These are phyloP conservation scores for Coemansia sp. DNA, from an alignment of 192 early-diverging fungal species.

Conservation along the genomic window DNA sequence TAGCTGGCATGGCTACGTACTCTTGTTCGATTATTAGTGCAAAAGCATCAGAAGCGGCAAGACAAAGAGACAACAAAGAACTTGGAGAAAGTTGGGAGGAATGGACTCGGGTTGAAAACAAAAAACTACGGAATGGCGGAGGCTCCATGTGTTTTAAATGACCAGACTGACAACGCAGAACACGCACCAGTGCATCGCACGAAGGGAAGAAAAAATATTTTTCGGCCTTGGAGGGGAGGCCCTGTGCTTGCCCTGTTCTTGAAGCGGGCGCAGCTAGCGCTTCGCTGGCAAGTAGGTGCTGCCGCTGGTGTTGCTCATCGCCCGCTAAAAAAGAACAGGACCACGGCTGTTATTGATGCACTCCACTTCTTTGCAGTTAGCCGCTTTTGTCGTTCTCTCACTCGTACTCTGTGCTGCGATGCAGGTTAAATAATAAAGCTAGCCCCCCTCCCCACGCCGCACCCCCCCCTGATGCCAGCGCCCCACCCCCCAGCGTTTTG, in stretches of 20 bases:
- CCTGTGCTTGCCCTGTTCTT: not conserved
- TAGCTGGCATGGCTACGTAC: not conserved
- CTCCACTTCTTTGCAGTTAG: constrained; percentile 18
- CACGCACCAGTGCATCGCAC: constrained; percentile 7
- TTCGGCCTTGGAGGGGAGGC: constrained; percentile 6
- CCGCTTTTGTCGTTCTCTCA: constrained; percentile 17
- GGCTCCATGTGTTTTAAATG: constrained; percentile 16
- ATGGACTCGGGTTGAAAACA: not conserved
- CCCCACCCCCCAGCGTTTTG: not conserved
- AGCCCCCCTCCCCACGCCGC: not conserved
- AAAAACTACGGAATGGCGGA: constrained; percentile 16
- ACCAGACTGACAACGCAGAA: constrained; percentile 9
- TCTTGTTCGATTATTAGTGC: not conserved
- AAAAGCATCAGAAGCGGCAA: not conserved
- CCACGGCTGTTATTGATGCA: constrained; percentile 25
- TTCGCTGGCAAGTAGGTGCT: not conserved
- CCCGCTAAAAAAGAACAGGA: constrained; percentile 7
- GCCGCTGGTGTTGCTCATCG: constrained; percentile 3
- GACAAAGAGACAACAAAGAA: constrained; percentile 7
- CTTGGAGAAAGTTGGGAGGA: constrained; percentile 8
- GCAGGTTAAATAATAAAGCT: constrained; percentile 12
- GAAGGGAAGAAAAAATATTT: constrained; percentile 7
- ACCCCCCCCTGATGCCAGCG: not conserved
- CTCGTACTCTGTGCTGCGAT: constrained; percentile 8
- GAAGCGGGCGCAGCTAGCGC: not conserved